Base-by-base conservation (phyloP, 495 filamentous ascomycete genomes). In the Platismatia glauca region DNA sequence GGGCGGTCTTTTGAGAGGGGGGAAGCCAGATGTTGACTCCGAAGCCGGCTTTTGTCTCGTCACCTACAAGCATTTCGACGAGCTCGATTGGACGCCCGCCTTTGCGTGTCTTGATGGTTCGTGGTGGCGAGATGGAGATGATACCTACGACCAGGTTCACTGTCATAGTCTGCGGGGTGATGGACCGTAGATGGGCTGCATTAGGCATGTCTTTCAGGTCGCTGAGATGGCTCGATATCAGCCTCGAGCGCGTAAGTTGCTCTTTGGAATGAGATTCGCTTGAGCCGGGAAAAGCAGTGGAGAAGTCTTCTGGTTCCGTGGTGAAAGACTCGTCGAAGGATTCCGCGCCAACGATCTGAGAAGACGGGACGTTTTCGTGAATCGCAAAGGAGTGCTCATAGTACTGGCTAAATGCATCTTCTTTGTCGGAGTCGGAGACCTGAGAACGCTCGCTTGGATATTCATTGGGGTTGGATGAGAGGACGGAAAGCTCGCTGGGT, bases 41-140 rank as follows among this genome's bases (percentile, higher is more conserved):
- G 71, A 97, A 95, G 18, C 89, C 89, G 16, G 88, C 84, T 57
- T 79, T 83, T 3, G 90, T 94, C 60, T 96, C 90, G 69, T 97
- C 93, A 16, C 88, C 91, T 2, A 96, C 89, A 2, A 91, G 78
- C 7, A 95, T 71, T 68, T 95, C 90, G 39, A 91, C 74, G 0
- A 95, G 78, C 39, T 86, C 79, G 53, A 86, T 79, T 22, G 63
- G 58, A 22, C 67, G 59, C 52, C 74, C 73, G 31, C 66, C 71
- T 62, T 74, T 76, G 1, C 69, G 62, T 0, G 81, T 81, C 33
- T 74, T 74, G 46, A 87, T 76, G 29, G 77, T 80, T n/a, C 88
- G 85, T 4, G 86, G 79, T 35, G 83, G 77, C 7, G 86, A 78
- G 56, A 91, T 78, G 39, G 86, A 82, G 60, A 96, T 86, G 63